Evolutionary conservation across 768 basidiomycete species (phyloP), one percentile per base, ranked within the genome.

Genomic region (Tylopilus balloui): DNA sequence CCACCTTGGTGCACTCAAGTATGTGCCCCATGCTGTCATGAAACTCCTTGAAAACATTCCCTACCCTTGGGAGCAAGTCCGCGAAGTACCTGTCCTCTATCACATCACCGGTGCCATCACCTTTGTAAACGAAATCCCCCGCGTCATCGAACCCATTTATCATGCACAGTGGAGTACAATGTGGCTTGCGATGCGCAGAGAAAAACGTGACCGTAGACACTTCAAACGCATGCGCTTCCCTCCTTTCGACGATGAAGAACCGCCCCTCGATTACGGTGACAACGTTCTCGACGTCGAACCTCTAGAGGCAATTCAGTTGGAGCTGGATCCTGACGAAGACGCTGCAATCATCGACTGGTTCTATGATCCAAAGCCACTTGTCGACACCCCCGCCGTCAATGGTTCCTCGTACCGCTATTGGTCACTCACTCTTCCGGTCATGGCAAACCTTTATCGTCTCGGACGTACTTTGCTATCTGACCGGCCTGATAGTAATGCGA

Each of bases 201-300:
- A 99, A 73, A 99, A 99, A 76, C 82, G 96, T 49, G 96, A 99
- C 67, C 88, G 96, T 65, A 76, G 95, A 50, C 96, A 99, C 69
- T 99, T 99, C 77, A 99, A 99, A 75, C 91, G 96, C 39, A 97
- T 99, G 93, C 84, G 95, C 20, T 99, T 98, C 73, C 96, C 96
- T 20, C 96, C 95, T 0, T 99, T 98, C 65, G 96, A 99, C 64
- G 96, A 98, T 64, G 95, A 99, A 71, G 96, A 99, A 61, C 96
- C 96, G 9, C 96, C 96, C 3, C 78, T 97, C 68, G 96, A 99
- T 66, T 99, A 99, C 62, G 96, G 96, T 45, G 96, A 99, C 76
- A 99, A 99, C 68, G 88, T 99, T 11, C 72, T 99, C 59, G 96
- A 99, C 61, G 94, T 97, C 10, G 96, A 99, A 40, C 96, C 96